Conservation (phyloP, 1,284 basidiomycete species). For the Tetrapyrgos nigripes region DNA sequence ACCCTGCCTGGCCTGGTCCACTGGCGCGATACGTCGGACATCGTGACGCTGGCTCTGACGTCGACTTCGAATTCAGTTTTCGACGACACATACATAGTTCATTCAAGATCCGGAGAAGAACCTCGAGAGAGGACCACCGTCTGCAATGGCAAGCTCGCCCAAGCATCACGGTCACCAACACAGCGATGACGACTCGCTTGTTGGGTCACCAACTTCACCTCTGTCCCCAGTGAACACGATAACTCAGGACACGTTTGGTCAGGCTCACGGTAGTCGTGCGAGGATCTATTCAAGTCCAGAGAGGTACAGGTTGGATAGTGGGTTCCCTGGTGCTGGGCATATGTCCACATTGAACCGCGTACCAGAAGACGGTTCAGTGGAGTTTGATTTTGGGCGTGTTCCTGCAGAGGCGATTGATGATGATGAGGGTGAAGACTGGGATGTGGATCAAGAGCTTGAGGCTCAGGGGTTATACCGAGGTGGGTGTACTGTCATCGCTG, state of each 20-base stretch:
- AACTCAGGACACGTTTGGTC: neutral
- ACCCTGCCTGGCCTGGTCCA: too few species aligned
- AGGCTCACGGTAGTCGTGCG: neutral
- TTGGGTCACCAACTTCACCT: neutral
- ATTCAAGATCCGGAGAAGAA: too few species aligned
- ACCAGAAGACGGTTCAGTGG: slow-evolving; percentile 50
- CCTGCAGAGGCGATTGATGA: slow-evolving; percentile 28
- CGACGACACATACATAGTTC: too few species aligned
- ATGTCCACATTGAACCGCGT: slow-evolving; percentile 45
- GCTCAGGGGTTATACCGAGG: slow-evolving; percentile 66
- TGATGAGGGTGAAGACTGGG: slow-evolving; percentile 35
- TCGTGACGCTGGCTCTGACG: neutral
- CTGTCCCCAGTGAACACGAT: neutral
- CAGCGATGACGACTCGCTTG: neutral
- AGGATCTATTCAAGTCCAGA: slow-evolving; percentile 40
- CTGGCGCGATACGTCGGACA: too few species aligned
- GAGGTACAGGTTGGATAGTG: slow-evolving; percentile 37
- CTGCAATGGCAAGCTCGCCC: too few species aligned
- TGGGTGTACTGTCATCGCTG: slow-evolving; percentile 32
- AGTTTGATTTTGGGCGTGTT: slow-evolving; percentile 21
- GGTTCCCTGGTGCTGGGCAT: slow-evolving; percentile 5
- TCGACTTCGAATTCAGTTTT: neutral
- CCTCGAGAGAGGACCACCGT: too few species aligned
- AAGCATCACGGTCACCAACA: neutral
- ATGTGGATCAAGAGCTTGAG: slow-evolving; percentile 61